Base-by-base conservation (phyloP, 495 filamentous ascomycete species). In the Symbiotaphrina buchneri region DNA sequence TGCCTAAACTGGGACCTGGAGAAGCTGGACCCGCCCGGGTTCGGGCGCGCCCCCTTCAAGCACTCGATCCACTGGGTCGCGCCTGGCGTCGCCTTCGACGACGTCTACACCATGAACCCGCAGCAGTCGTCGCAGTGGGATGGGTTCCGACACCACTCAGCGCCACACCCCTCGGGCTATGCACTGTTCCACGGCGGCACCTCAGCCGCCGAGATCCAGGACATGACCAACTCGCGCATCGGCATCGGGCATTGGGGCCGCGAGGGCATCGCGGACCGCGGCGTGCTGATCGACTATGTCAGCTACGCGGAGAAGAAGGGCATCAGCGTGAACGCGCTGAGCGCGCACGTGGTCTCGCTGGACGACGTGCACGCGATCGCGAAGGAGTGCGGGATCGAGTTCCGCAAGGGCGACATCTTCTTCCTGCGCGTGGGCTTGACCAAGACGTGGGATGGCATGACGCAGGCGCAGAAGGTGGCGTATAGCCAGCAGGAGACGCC, bases 111-210 rank as follows among this genome's bases (percentile, higher is more conserved):
- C 17, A 59, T 82, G 47, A 83, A 83, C 47, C 80, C 76, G 0
- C 76, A 83, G 43, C 63, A 66, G 40, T 65, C 65, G 17, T 74
- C 69, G 3, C 77, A 85, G 48, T 82, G 77, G 77, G 77, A 84
- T 42, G 70, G 72, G 13, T 57, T 82, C n/a, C 55, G 71, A 28
- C 74, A 80, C n/a, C n/a, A n/a, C n/a, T n/a, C n/a, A n/a, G n/a
- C n/a, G n/a, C n/a, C n/a, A n/a, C n/a, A n/a, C n/a, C n/a, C n/a
- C n/a, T n/a, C n/a, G n/a, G n/a, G n/a, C n/a, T n/a, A n/a, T n/a
- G n/a, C n/a, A n/a, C n/a, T n/a, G n/a, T n/a, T n/a, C n/a, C n/a
- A n/a, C n/a, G n/a, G n/a, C n/a, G n/a, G n/a, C n/a, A 50, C 60
- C 4, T 64, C 53, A 16, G 51, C 50, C 4, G 45, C 47, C 1